These are phyloP conservation scores for Sarcocystis neurona DNA, from an alignment of 169 alveolate genomes.

Conservation along the genomic window DNA sequence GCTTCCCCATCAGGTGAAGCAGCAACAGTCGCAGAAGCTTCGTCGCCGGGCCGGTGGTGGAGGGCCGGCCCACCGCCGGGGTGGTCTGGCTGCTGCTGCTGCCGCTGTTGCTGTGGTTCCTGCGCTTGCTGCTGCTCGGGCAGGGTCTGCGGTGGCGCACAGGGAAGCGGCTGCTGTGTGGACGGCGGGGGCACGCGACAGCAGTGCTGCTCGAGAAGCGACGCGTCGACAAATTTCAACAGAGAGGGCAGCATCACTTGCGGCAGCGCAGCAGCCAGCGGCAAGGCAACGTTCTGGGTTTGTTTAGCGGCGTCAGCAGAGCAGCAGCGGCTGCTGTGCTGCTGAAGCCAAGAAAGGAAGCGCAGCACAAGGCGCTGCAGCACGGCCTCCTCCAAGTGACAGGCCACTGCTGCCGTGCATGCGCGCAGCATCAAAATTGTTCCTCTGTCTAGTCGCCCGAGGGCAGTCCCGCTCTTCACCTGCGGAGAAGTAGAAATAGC, in stretches of 20 bases:
- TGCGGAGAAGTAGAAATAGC: background rate
- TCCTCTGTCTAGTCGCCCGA: conserved; percentile 41
- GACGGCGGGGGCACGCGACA: background rate
- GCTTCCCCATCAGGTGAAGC: too few relatives aligned
- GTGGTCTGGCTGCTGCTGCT: background rate
- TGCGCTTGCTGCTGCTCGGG: background rate
- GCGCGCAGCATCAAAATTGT: conserved; percentile 18
- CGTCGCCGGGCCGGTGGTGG: too few relatives aligned
- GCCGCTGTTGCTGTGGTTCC: background rate
- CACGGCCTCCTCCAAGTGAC: background rate
- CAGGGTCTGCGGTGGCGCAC: background rate
- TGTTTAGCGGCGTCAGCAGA: background rate
- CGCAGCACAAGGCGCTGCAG: background rate
- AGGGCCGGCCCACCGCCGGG: background rate
- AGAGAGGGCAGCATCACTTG: background rate
- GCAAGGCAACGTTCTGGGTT: background rate
- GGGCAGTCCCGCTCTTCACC: conserved; percentile 31
- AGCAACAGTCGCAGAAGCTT: too few relatives aligned
- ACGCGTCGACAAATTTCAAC: background rate
- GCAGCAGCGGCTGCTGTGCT: background rate
- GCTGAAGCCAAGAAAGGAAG: background rate
- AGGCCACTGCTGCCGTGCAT: background rate
- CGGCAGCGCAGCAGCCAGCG: conserved; percentile 40
- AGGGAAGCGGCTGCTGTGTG: background rate
- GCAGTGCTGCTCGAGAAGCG: background rate